A percentile compares a stretch with the other conserved stretches of the same genome.
These are phyloP conservation scores for Trichoderma atrobrunneum DNA, from an alignment of 2,329 filamentous ascomycete genomes.

Conservation along the genomic window DNA sequence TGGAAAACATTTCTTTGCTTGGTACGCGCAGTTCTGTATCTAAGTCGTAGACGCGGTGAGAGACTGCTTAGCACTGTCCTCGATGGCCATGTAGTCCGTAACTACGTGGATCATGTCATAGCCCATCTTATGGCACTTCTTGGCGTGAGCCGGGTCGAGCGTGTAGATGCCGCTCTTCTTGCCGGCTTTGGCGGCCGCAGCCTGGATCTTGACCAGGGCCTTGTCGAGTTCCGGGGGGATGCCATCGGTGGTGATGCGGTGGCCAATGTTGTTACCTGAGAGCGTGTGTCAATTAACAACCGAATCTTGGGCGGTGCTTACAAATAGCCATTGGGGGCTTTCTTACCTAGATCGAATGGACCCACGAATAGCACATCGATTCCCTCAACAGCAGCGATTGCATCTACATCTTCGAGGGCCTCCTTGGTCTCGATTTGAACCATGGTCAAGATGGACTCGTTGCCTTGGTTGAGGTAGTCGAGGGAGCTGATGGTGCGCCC, in stretches of 20 bases:
- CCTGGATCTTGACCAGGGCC: slow-evolving; percentile 57
- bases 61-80: slow-evolving; percentile 42
- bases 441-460: slow-evolving; percentile 56
- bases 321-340: background rate
- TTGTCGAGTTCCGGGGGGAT: slow-evolving; percentile 57
- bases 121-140: slow-evolving; percentile 51
- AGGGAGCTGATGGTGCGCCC: slow-evolving; percentile 43
- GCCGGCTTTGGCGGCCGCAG: slow-evolving; percentile 57
- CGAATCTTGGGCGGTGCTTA: background rate
- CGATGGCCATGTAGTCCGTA: slow-evolving; percentile 54
- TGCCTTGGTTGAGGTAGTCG: slow-evolving; percentile 50
- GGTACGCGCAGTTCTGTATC: background rate
- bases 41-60: slow-evolving; percentile 46
- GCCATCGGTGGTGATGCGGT: slow-evolving; percentile 59
- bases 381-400: slow-evolving; percentile 58
- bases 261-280: slow-evolving; percentile 56
- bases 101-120: slow-evolving; percentile 62
- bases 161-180: slow-evolving; percentile 66
- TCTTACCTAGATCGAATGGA: slow-evolving; percentile 59
- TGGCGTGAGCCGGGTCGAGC: slow-evolving; percentile 54
- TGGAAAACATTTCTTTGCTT: background rate
- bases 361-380: slow-evolving; percentile 65
- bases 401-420: slow-evolving; percentile 58
- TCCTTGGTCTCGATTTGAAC: slow-evolving; percentile 67
- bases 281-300: background rate